Base-by-base conservation (phyloP, 2,329 filamentous ascomycete genomes). In the Paracoccidioides lutzii region DNA sequence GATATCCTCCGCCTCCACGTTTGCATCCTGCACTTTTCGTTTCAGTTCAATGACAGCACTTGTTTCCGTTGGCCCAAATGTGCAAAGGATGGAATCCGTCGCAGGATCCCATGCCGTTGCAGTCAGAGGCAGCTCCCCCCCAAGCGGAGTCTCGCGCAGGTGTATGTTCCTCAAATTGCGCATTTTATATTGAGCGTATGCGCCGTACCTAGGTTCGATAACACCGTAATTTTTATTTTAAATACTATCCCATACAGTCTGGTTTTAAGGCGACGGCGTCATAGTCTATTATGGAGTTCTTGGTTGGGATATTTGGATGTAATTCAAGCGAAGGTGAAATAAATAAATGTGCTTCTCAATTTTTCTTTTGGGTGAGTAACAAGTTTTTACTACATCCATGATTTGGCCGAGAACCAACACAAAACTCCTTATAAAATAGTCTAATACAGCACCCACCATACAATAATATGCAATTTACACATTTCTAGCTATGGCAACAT, bases 61-160 rank as follows among this genome's bases (percentile, higher is more conserved):
- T 63, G 79, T 75, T 67, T 81, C 75, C 3, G 83, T 84, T 59
- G 91, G 93, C 6, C 93, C 91, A 76, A 91, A 85, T 54, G 88
- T 84, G 73, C 86, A 90, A 64, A 98, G 78, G 54, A 93, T 72
- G 58, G 87, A 82, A 70, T 93, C 86, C 60, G 81, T 83, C 58
- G 83, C 79, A 51, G 85, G 79, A 73, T 97, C 90, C 91, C 91
- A 97, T 65, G 89, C 86, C 56, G 84, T 82, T 35, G 89, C 85
- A 54, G 88, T 85, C 65, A 93, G 76, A 60, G 79, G 77, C 56
- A 84, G 74, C 58, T 81, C 77, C 59, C 28, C 42, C 38, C 22
- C 22, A 60, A 83, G 76, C 62, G 75, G 78, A 74, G 84, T 84
- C 67, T 81, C 76, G 63, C 80, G 79, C 68, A 87, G 84, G 67